These are phyloP conservation scores for Ceratocystis cubensis DNA, from an alignment of 2,329 filamentous ascomycete genomes.

Conservation along the genomic window DNA sequence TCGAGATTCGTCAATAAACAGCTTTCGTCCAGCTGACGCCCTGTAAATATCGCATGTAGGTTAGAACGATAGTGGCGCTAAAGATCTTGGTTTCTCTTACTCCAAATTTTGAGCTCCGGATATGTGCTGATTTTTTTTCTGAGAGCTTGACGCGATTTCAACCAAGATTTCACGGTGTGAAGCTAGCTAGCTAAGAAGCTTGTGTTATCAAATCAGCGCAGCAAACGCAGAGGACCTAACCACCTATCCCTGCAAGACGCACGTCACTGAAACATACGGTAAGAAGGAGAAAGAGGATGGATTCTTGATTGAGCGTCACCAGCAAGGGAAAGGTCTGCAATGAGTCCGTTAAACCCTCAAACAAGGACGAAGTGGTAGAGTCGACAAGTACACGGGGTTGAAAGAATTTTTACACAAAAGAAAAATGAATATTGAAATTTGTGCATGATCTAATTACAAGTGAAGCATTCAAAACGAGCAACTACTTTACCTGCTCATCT, in stretches of 20 bases:
- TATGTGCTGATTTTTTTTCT: too few relatives aligned
- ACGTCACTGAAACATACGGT: slow-evolving; percentile 8
- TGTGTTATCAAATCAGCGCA: background rate
- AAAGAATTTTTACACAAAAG: background rate
- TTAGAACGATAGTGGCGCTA: background rate
- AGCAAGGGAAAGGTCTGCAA: background rate
- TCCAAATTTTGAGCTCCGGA: background rate
- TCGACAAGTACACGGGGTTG: background rate
- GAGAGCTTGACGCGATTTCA: background rate
- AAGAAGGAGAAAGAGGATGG: background rate
- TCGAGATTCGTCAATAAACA: too few relatives aligned
- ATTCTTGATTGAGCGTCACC: background rate
- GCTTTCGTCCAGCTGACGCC: background rate
- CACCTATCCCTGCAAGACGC: background rate
- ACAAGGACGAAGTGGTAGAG: background rate
- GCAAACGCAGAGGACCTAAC: slow-evolving; percentile 1
- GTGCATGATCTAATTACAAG: background rate
- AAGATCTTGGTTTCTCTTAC: background rate
- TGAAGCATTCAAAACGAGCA: background rate
- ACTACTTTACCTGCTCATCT: background rate
- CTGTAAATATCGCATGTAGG: background rate
- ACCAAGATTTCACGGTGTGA: background rate
- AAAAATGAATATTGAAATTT: background rate
- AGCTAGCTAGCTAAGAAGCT: background rate
- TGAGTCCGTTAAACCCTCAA: background rate